Percentiles rank a stretch among this genome's conserved stretches.
Evolutionary conservation across 306 rosid genomes (phyloP).

Genomic region (Pueraria montana): DNA sequence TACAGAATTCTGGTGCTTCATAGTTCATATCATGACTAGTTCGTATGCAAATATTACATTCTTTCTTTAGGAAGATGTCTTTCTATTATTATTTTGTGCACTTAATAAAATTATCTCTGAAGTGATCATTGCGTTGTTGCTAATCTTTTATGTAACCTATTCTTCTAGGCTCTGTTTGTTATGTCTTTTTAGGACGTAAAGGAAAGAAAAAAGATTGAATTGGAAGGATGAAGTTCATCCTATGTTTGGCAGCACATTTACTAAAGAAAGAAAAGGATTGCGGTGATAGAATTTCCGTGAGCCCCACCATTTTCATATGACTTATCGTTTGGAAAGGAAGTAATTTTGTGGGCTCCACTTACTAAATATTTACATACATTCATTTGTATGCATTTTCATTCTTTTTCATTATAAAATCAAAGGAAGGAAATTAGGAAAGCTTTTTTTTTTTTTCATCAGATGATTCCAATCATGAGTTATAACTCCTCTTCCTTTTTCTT

Average conservation of each 20-base stretch:
- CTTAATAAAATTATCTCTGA: neutral
- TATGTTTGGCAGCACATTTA: slow-evolving; percentile 22
- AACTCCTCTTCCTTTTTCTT: neutral
- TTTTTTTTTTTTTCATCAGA: neutral
- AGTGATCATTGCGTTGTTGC: neutral
- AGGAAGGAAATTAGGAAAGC: neutral
- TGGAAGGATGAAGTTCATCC: neutral
- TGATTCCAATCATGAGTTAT: neutral
- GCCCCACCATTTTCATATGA: neutral
- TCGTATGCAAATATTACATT: neutral
- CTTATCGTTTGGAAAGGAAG: neutral
- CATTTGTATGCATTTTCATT: neutral
- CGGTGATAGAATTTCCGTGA: neutral
- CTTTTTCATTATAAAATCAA: too few species aligned
- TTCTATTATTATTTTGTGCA: neutral
- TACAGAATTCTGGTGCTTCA: neutral
- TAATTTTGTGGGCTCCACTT: neutral
- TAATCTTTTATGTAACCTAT: neutral
- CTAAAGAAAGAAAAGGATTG: neutral
- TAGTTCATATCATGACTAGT: slow-evolving; percentile 22
- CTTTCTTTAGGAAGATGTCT: neutral
- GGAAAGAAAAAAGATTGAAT: neutral
- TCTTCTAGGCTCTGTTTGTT: slow-evolving; percentile 6
- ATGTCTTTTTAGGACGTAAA: neutral
- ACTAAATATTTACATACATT: neutral